These are phyloP conservation scores for Otatea glauca DNA, from an alignment of 176 grass and related monocot species.

Conservation along the genomic window DNA sequence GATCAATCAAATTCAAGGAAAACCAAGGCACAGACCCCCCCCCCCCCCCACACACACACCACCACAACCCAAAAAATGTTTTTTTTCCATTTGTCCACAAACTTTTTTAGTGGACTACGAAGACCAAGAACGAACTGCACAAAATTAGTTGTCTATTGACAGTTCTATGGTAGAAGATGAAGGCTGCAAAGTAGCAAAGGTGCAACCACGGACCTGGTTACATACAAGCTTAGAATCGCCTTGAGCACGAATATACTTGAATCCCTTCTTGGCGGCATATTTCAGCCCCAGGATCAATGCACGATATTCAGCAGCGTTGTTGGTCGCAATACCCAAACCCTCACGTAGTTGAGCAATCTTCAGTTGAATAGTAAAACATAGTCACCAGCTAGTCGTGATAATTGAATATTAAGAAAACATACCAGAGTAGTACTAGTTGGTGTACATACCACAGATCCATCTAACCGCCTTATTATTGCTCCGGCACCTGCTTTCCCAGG, in stretches of 20 bases:
- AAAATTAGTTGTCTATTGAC: background rate
- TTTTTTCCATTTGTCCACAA: too few relatives aligned
- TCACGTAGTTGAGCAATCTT: constrained; percentile 83
- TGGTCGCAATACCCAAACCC: constrained; percentile 77
- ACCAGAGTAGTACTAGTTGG: constrained; percentile 2
- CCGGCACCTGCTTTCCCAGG: constrained; percentile 83
- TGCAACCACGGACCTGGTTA: constrained; percentile 55
- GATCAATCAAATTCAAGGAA: background rate
- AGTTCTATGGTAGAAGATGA: background rate
- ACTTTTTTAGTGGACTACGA: background rate
- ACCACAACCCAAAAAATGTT: background rate
- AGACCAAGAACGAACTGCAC: constrained; percentile 9
- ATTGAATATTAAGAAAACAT: constrained; percentile 17
- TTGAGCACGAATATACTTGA: constrained; percentile 70
- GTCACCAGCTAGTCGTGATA: constrained; percentile 39
- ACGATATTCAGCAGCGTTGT: constrained; percentile 85
- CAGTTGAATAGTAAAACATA: constrained; percentile 12
- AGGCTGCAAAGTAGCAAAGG: constrained; percentile 32
- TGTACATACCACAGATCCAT: constrained; percentile 79
- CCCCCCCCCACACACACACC: too few relatives aligned
- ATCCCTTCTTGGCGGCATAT: constrained; percentile 79
- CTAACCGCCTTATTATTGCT: constrained; percentile 62
- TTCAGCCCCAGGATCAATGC: constrained; percentile 87
- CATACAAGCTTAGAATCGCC: constrained; percentile 85
- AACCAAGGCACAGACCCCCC: background rate